Percentiles rank a stretch among this genome's conserved stretches.
phyloP scores from a whole-genome alignment of 306 rosid species.

The Cucurbita maxima region DNA sequence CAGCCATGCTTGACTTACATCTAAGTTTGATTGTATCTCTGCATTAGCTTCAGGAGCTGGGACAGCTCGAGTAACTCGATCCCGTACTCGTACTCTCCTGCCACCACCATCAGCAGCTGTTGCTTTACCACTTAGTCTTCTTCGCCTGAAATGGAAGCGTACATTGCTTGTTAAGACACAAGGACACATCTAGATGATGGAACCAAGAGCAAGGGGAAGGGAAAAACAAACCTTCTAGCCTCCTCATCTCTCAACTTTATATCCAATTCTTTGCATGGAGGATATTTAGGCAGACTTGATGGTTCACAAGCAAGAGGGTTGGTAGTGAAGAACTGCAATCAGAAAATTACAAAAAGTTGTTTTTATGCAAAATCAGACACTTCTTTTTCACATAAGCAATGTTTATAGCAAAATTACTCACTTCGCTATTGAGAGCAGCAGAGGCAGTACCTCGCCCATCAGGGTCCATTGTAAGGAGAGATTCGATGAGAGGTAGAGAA shows the following conservation, averaged over 20 bases:
- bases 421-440: conserved; percentile 60
- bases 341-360: conserved; percentile 6
- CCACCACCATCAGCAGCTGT: conserved; percentile 53
- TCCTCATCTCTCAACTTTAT: conserved; percentile 90
- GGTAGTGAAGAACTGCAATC: conserved; percentile 55
- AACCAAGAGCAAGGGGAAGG: conserved; percentile 13
- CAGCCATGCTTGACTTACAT: conserved; percentile 28
- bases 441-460: conserved; percentile 56
- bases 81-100: conserved; percentile 58
- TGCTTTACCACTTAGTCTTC: conserved; percentile 53
- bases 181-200: conserved; percentile 8
- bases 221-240: conserved; percentile 59
- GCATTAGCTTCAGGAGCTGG: conserved; percentile 98
- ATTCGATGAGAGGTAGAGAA: conserved; percentile 54
- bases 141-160: conserved; percentile 45
- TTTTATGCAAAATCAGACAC: background rate
- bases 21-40: conserved; percentile 78
- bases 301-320: conserved; percentile 91
- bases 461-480: conserved; percentile 75
- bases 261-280: conserved; percentile 94
- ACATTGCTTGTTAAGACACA: conserved; percentile 13
- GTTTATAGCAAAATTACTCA: conserved; percentile 22
- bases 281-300: conserved; percentile 83
- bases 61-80: conserved; percentile 58
- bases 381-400: background rate